Conservation (phyloP, 2,329 filamentous ascomycete species). For the Exophiala xenobiotica region DNA sequence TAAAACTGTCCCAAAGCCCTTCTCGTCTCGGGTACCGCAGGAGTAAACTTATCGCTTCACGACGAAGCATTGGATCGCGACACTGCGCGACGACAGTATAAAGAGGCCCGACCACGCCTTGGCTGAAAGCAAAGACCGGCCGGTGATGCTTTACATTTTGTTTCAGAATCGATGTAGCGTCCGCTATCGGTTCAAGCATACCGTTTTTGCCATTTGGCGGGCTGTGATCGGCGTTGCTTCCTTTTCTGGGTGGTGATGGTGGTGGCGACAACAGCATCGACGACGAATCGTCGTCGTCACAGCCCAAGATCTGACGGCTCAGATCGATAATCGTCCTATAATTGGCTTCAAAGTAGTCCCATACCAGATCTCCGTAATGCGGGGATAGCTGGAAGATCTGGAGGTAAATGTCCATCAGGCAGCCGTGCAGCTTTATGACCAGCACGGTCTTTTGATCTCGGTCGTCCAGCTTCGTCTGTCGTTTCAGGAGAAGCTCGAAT, state of each 20-base stretch:
- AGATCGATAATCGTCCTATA: conserved; percentile 1
- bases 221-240: neutral
- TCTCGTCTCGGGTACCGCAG: conserved; percentile 10
- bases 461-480: neutral
- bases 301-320: conserved; percentile 6
- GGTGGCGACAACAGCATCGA: neutral
- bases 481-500: neutral
- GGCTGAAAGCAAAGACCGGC: conserved; percentile 13
- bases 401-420: conserved; percentile 7
- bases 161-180: neutral
- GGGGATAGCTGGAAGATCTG: conserved; percentile 1
- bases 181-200: neutral
- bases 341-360: conserved; percentile 4
- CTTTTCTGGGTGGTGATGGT: neutral
- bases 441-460: conserved; percentile 8
- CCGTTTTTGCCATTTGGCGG: neutral
- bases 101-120: conserved; percentile 9
- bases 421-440: conserved; percentile 5
- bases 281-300: neutral
- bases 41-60: conserved; percentile 28
- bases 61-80: conserved; percentile 30
- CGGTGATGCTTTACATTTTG: neutral
- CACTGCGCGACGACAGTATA: conserved; percentile 26
- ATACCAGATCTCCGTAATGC: conserved; percentile 6
- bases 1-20: conserved; percentile 11